Evolutionary conservation across 805 yeast genomes (phyloP), one percentile per base, ranked within the genome.

Genomic region (Yamadazyma nakazawae): DNA sequence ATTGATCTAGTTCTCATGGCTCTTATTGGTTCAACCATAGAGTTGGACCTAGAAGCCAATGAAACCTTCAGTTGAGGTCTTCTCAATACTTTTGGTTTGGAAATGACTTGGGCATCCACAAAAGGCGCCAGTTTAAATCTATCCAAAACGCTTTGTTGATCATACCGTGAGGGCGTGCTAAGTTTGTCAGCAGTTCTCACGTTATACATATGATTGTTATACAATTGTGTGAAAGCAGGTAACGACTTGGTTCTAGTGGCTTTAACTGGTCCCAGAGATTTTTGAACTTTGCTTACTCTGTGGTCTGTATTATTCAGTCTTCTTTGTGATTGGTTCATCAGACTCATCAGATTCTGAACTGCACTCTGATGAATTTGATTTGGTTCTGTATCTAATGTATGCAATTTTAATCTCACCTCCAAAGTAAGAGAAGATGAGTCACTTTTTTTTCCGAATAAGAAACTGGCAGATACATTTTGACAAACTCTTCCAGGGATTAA

Each of bases 401-500:
- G 72, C 42, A 82, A 69, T 52, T 78, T 75, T 43, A 82, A 62
- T 50, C 80, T 69, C 34, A 82, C 73, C 60, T 82, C 87, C 42
- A 82, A 61, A 2, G 85, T 82, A 49, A 79, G 75, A 1, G 74
- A 62, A 7, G 53, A 34, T 54, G 61, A 56, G 48, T 64, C 61
- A 28, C 32, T 60, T 52, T 57, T 68, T 62, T 65, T 72, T 57
- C 68, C 68, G 56, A 64, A 64, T 16, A 64, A 51, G 40, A 59
- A 67, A 55, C 79, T 61, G 40, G 78, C 75, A 25, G 80, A 71
- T 43, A 82, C 69, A 56, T 76, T 81, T 46, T 79, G 79, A 54
- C 85, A 80, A 31, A 82, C 81, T 46, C 84, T 72, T 11, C 84
- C 79, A 5, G 83, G 71, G 5, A 74, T 67, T 26, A 68, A 51